These are phyloP conservation scores for Astrephomene gubernaculifera DNA, from an alignment of 139 green algal genomes.

Conservation along the genomic window DNA sequence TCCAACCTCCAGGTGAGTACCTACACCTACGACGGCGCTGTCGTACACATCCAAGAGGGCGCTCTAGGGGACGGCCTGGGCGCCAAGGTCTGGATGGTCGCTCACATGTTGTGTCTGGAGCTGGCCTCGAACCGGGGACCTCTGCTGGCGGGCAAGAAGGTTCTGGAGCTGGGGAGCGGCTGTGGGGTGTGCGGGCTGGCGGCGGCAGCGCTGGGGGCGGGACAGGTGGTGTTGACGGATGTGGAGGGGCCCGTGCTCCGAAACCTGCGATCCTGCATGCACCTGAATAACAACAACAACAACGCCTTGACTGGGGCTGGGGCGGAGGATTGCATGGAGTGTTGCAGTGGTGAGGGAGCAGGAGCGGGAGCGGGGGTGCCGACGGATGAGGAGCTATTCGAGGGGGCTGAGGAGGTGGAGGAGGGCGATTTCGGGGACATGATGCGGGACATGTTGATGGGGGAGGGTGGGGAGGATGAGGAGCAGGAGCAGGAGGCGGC, in stretches of 20 bases:
- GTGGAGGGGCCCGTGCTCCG: conserved; percentile 73
- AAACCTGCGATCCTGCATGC: conserved; percentile 75
- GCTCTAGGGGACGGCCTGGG: conserved; percentile 82
- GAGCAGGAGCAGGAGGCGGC: background rate
- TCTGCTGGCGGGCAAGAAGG: conserved; percentile 60
- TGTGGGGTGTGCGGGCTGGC: conserved; percentile 83
- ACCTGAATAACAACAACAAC: conserved; percentile 60
- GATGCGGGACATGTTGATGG: conserved; percentile 4
- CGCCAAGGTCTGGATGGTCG: conserved; percentile 80
- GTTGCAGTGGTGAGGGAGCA: background rate
- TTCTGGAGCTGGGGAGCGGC: conserved; percentile 86
- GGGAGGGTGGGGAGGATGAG: background rate
- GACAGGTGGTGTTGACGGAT: conserved; percentile 77
- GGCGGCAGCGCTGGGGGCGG: conserved; percentile 77
- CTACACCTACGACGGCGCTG: conserved; percentile 60
- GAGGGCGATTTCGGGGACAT: conserved; percentile 50
- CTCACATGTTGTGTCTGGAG: conserved; percentile 66
- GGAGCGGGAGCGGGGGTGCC: background rate
- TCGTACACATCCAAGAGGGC: conserved; percentile 72
- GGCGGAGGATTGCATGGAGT: too few relatives aligned
- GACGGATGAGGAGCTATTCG: conserved; percentile 58
- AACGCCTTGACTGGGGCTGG: background rate
- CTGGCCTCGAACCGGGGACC: conserved; percentile 57
- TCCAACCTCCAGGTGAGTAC: conserved; percentile 49
- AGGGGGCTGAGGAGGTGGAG: conserved; percentile 63